Evolutionary conservation across 305 asterid species (phyloP).

Genomic region (Nicotiana rustica): DNA sequence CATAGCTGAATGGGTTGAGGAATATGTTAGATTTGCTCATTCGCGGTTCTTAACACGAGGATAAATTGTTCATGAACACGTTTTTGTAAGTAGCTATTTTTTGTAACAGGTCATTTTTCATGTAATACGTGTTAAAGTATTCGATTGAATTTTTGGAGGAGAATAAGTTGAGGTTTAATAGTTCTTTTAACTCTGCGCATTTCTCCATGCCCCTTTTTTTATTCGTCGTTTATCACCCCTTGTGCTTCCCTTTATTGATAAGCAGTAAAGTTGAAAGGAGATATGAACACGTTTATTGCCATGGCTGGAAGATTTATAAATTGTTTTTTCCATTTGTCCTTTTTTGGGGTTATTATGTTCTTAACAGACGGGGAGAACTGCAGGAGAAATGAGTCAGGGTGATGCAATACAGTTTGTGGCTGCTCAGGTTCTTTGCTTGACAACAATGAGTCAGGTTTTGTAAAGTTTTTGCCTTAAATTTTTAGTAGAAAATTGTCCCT

Average conservation of each 20-base stretch:
- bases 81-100: neutral
- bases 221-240: neutral
- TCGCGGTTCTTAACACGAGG: neutral
- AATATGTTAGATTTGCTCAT: neutral
- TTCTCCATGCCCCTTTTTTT: neutral
- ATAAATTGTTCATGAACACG: neutral
- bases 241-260: constrained; percentile 7
- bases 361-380: neutral
- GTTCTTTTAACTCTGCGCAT: neutral
- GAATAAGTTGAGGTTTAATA: neutral
- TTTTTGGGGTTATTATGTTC: neutral
- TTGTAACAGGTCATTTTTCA: neutral
- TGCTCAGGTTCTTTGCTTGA: too few relatives aligned
- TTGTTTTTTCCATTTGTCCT: too few relatives aligned
- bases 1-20: neutral
- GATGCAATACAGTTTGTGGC: neutral
- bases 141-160: too few relatives aligned
- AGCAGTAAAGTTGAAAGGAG: neutral
- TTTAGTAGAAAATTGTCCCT: too few relatives aligned
- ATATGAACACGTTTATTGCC: neutral
- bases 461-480: too few relatives aligned
- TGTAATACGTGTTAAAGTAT: neutral
- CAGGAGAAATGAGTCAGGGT: neutral
- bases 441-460: too few relatives aligned
- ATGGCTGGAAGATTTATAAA: neutral